These are phyloP conservation scores for Metarhizium album DNA, from an alignment of 2,329 filamentous ascomycete genomes.

Conservation along the genomic window DNA sequence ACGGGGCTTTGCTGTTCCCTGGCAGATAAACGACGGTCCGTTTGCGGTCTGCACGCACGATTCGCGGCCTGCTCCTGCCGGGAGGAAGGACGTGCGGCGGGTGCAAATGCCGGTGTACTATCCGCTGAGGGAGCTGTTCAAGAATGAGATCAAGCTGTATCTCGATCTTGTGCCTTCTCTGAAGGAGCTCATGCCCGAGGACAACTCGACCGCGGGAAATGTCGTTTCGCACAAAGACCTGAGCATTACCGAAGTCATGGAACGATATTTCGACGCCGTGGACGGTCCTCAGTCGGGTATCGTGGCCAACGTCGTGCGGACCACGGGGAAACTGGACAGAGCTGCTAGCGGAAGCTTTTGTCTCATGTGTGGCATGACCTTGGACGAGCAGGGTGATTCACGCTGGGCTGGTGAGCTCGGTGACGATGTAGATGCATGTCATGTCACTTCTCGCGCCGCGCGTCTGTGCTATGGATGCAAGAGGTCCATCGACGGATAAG, in stretches of 20 bases:
- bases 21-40: conserved; percentile 67
- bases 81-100: conserved; percentile 9
- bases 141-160: conserved; percentile 67
- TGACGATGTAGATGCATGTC: conserved; percentile 20
- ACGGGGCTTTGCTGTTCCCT: conserved; percentile 71
- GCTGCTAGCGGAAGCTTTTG: conserved; percentile 37
- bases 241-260: conserved; percentile 86
- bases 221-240: conserved; percentile 61
- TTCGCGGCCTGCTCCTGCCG: conserved; percentile 12
- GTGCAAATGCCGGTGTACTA: conserved; percentile 49
- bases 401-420: conserved; percentile 53
- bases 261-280: conserved; percentile 71
- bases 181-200: conserved; percentile 32
- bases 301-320: conserved; percentile 90
- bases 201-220: conserved; percentile 18
- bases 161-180: conserved; percentile 44
- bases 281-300: conserved; percentile 82
- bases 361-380: conserved; percentile 56
- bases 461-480: conserved; percentile 65
- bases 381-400: conserved; percentile 52
- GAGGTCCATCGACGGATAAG: conserved; percentile 46
- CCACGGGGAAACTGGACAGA: conserved; percentile 67
- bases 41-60: conserved; percentile 24
- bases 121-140: conserved; percentile 75
- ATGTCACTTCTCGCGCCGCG: conserved; percentile 14